Evolutionary conservation across 176 grass and related monocot genomes (phyloP), one percentile per base, ranked within the genome.

Genomic region (Carex pumila): DNA sequence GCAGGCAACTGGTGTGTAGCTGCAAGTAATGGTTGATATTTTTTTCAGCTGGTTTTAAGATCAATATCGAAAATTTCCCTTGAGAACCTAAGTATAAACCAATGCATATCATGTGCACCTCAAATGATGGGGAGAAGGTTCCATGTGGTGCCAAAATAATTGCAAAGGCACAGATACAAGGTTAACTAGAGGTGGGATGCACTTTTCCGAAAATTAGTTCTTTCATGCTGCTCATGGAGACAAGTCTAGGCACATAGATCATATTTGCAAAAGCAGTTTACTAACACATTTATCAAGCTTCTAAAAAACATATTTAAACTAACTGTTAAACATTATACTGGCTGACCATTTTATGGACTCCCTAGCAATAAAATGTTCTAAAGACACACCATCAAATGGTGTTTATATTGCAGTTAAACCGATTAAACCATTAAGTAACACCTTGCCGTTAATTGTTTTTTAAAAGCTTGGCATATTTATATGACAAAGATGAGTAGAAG

Each of bases 251-350:
- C 49, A 76, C 72, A 76, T 12, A 76, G 25, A 41, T 69, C 49
- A 76, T 13, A 54, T 53, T 54, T 54, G n/a, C 72, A 76, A 76
- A 77, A 77, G 50, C 72, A 77, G 13, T 56, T 56, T 4, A 77
- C 12, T 17, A 32, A 12, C 63, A 0, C 34, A 88, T 52, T 56
- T 50, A 50, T 50, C 47, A 50, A 10, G 47, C 9, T 11, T 50
- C 6, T 50, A 50, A 50, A 50, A 50, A 50, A 50, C 9, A 50
- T 50, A 50, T 50, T 45, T 50, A 50, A 50, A 50, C 47, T 50
- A 11, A 50, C 1, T 50, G 9, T 50, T 50, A 50, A 11, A 7
- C 9, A 6, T 50, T 50, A 50, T 50, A 50, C 47, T 11, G 47
- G 47, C 11, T 50, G 6, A 12, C 47, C 47, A 12, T 50, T 50